Percentiles rank a stretch among this genome's conserved stretches.
These are phyloP conservation scores for Salix exigua DNA, from an alignment of 345 rosid species.

Conservation along the genomic window DNA sequence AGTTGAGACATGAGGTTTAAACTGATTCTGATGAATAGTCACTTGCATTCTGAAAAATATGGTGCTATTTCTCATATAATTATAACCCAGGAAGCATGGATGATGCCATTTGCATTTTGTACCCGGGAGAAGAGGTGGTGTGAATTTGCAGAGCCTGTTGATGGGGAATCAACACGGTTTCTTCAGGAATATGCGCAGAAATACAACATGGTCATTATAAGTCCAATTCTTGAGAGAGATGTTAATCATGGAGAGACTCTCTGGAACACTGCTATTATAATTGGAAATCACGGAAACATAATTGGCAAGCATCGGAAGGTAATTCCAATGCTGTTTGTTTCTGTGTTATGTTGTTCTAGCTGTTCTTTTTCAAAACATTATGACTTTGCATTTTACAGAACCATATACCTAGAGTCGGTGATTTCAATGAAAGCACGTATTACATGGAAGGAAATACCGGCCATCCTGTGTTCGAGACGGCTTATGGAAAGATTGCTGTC, in stretches of 20 bases:
- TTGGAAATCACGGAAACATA: slow-evolving; percentile 84
- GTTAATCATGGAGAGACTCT: slow-evolving; percentile 79
- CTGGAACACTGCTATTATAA: slow-evolving; percentile 89
- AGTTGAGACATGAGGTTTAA: neutral
- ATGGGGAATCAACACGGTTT: slow-evolving; percentile 78
- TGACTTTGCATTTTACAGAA: slow-evolving; percentile 50
- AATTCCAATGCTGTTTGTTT: slow-evolving; percentile 4
- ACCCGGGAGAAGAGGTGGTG: slow-evolving; percentile 96
- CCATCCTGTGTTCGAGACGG: slow-evolving; percentile 94
- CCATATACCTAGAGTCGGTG: slow-evolving; percentile 95
- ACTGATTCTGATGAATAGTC: neutral
- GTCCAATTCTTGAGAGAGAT: slow-evolving; percentile 92
- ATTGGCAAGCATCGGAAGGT: slow-evolving; percentile 97
- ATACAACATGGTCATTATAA: slow-evolving; percentile 84
- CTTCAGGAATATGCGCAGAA: slow-evolving; percentile 72
- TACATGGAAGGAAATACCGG: slow-evolving; percentile 98
- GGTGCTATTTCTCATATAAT: neutral
- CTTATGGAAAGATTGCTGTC: slow-evolving; percentile 76
- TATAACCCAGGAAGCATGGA: slow-evolving; percentile 81
- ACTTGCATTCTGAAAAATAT: neutral
- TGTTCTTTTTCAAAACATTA: slow-evolving; percentile 4
- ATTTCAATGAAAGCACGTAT: slow-evolving; percentile 95
- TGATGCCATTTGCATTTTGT: slow-evolving; percentile 94
- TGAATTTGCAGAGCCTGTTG: slow-evolving; percentile 87
- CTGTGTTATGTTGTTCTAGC: neutral